Evolutionary conservation across 1,139 yeast genomes (phyloP), one percentile per base, ranked within the genome.

Genomic region (Lizanozyma gosingica): DNA sequence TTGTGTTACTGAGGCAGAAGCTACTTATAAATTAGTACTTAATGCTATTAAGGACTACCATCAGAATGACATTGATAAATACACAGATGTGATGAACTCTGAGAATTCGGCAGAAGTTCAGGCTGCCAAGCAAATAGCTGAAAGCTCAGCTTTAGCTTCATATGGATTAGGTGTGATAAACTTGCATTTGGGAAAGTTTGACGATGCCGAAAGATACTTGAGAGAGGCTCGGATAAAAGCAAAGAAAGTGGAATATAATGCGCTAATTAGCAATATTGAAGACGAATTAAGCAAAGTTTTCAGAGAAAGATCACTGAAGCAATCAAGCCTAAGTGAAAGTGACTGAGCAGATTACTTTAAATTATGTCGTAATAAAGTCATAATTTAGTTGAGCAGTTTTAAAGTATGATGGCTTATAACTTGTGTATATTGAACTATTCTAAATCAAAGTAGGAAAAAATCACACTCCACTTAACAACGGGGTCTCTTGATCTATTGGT

Each of bases 121-220:
- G 11, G 11, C 6, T 11, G 11, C 29, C 6, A 22, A 11, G 11
- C 11, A 22, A 6, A 71, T 4, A 14, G 33, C 33, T 39, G 87
- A 85, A 47, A 79, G 84, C 2, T 77, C 83, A 29, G 95, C 95
- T 0, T 65, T 87, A 53, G 78, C 95, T 1, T 79, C 87, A 0
- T 90, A 86, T 54, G 94, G 95, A 0, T 65, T 86, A 35, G 97
- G 96, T 0, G 94, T 88, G 3, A 72, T 86, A 14, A 72, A 78
- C 39, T 60, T 84, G 15, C 88, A 85, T 53, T 53, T 66, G 34
- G 71, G 78, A 1, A 63, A 80, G 17, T 66, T 70, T 43, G 71
- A 69, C 17, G 65, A 70, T 45, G 88, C 95, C 0, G 78, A 76
- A 47, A 67, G 79, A 33, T 62, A 76, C 29, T 63, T 88, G 37